Evolutionary conservation across 805 yeast species (phyloP), one percentile per base, ranked within the genome.

Genomic region (Myxozyma kluyveri): DNA sequence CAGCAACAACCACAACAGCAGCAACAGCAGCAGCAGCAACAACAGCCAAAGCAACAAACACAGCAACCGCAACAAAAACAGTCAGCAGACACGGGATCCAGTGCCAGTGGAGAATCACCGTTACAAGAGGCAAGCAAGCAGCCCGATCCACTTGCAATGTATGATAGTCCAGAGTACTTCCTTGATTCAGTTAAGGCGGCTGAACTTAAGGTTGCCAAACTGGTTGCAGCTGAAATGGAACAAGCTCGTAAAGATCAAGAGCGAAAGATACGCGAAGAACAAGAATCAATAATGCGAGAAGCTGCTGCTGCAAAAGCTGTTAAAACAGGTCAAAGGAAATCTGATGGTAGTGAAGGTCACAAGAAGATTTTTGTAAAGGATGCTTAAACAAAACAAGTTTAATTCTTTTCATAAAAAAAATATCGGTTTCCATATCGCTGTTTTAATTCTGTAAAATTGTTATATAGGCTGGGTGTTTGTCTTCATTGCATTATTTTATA

Each of bases 161-260:
- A 46, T 45, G 48, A 51, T 21, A 45, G 32, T 23, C 50, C 50
- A 3, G 50, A 42, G 23, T 42, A 47, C 48, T 51, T 51, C 36
- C 18, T 51, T 37, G 51, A 51, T 24, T 51, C 55, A 3, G 55
- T 51, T 14, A 48, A 42, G 29, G 47, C 46, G 14, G 55, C 55
- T 29, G 48, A 51, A 38, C 29, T 51, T 10, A 23, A 42, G 45
- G 55, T 50, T 22, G 55, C 55, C 27, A 45, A 45, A 22, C 55
- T 46, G 33, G 55, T 51, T n/a, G 50, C 47, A 9, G 49, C 40
- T 17, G 56, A 47, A 27, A 48, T 44, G 37, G 48, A 32, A 41
- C 35, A 22, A 33, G 42, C 52, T n/a, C 46, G 49, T 29, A 35
- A 35, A 7, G 56, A 44, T 3, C 44, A 40, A 6, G 53, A 48